Evolutionary conservation across 148 eudicot genomes (phyloP).

Genomic region (Chenopodium album): DNA sequence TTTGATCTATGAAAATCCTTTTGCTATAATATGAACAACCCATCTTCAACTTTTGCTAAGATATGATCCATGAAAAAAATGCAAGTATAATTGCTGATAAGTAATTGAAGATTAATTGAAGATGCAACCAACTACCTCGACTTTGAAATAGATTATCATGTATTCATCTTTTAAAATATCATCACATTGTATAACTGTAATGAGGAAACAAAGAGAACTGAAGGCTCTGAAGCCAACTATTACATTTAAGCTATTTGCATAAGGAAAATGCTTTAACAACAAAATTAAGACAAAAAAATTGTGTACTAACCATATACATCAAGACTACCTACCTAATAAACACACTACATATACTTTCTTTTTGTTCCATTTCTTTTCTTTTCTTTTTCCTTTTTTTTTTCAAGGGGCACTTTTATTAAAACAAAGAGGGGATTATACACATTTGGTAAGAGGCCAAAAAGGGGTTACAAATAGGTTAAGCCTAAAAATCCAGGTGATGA

Average conservation of each 20-base stretch:
- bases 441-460: conserved; percentile 32
- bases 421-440: conserved; percentile 23
- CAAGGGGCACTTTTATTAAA: background rate
- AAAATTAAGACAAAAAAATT: conserved; percentile 17
- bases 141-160: conserved; percentile 7
- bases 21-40: too few relatives aligned
- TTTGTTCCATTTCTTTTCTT: conserved; percentile 17
- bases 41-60: too few relatives aligned
- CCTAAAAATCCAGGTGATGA: conserved; percentile 20
- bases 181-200: background rate
- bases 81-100: too few relatives aligned
- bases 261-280: conserved; percentile 9
- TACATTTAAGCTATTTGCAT: conserved; percentile 16
- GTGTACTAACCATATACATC: conserved; percentile 25
- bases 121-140: too few relatives aligned
- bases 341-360: conserved; percentile 29
- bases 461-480: conserved; percentile 18
- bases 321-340: conserved; percentile 12
- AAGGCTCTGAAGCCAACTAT: background rate
- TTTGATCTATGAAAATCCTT: too few relatives aligned
- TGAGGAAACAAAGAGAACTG: background rate
- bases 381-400: background rate
- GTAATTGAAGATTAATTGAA: too few relatives aligned
- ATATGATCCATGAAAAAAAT: too few relatives aligned
- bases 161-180: conserved; percentile 12